Base-by-base conservation (phyloP, 1,139 yeast genomes). In the Geotrichum citri-aurantii region DNA sequence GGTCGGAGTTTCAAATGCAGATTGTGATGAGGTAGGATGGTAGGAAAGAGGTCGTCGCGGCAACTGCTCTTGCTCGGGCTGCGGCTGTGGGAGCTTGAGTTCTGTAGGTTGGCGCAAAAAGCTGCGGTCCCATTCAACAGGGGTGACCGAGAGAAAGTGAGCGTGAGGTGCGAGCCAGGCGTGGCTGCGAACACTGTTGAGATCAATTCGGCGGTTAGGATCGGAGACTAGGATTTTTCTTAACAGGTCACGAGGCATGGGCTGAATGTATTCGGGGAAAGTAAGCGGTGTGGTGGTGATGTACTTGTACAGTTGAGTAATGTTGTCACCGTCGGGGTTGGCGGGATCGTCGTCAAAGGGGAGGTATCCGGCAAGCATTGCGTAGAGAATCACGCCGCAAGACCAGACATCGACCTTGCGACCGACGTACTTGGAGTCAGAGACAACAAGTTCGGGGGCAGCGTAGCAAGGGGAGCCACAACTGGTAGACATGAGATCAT, bases 401-500 rank as follows among this genome's bases (percentile, higher is more conserved):
- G 97, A 90, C 99, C 99, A 93, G 51, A 92, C 87, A 73, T 93
- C 99, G 26, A 90, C 97, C 71, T 89, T 91, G 63, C 91, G 81
- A n/a, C 97, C 97, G 66, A 88, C 91, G 71, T 93, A 93, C 23
- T 95, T 93, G 58, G 84, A 80, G 66, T 86, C 92, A 14, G 95
- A 86, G 48, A 92, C 86, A 3, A 93, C 99, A 62, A 93, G 77
- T 72, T 93, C 99, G 0, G 99, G 99, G 2, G 99, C 99, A 0
- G 98, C 98, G 73, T 93, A 93, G 73, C 99, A 92, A 0, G 99
- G 99, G 6, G 97, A 89, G 1, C 99, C 99, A 74, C 99, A 93
- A 54, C 93, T 85, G 0, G 99, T 93, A 71, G 86, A 86, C 99
- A 93, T 93, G 58, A 90, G 77, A 70, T 90, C 97, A 19, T 61